phyloP scores from a whole-genome alignment of 148 eudicot species.

The Nepenthes mirabilis region DNA sequence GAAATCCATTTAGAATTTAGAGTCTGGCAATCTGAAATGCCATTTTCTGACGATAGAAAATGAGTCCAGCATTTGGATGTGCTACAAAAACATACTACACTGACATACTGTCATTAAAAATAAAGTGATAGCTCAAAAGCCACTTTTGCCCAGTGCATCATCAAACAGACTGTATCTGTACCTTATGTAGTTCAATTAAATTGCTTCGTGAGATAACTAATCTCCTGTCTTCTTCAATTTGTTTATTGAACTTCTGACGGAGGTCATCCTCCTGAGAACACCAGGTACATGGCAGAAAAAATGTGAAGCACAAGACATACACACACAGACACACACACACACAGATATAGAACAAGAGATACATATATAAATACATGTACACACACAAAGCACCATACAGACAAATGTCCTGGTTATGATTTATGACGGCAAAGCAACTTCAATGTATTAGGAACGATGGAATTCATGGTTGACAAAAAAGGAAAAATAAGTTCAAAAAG shows the following conservation, averaged over 20 bases:
- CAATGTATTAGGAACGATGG: too few species aligned
- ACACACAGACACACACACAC: too few species aligned
- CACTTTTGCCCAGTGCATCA: background rate
- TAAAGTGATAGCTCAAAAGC: background rate
- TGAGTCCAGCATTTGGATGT: background rate
- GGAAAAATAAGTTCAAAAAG: too few species aligned
- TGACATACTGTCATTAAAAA: background rate
- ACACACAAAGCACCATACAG: too few species aligned
- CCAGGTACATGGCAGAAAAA: conserved; percentile 3
- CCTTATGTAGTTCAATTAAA: conserved; percentile 83
- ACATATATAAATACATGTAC: too few species aligned
- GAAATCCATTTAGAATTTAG: background rate
- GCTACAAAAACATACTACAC: background rate
- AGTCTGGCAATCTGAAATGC: background rate
- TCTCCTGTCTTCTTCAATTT: conserved; percentile 89
- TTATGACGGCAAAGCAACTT: too few species aligned
- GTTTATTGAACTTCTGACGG: conserved; percentile 74
- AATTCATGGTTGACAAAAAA: too few species aligned
- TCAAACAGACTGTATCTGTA: conserved; percentile 8
- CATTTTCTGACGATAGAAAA: background rate
- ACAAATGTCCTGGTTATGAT: too few species aligned
- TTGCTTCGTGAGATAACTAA: conserved; percentile 84
- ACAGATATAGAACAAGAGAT: too few species aligned
- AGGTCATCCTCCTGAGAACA: conserved; percentile 73
- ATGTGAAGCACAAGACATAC: too few species aligned